Conservation (phyloP, 2,329 filamentous ascomycete species). For the Exophiala phaeomuriformis region DNA sequence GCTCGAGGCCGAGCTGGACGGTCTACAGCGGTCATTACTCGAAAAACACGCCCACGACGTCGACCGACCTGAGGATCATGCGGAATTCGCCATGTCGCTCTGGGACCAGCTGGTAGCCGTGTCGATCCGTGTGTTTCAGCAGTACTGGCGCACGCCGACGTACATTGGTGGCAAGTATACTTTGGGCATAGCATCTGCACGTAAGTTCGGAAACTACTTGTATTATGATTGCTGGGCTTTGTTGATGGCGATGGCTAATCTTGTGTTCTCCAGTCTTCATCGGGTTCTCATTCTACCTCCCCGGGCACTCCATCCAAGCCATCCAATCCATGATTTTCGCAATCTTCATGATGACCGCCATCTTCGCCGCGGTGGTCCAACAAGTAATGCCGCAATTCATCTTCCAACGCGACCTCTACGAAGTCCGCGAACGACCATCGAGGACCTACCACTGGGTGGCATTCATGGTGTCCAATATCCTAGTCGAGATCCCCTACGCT, state of each 20-base stretch:
- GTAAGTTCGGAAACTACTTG: background rate
- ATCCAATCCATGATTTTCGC: conserved; percentile 71
- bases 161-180: conserved; percentile 56
- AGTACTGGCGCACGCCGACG: conserved; percentile 92
- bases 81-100: conserved; percentile 71
- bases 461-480: conserved; percentile 60
- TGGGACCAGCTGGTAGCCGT: conserved; percentile 58
- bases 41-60: background rate
- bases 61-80: background rate
- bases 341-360: conserved; percentile 56
- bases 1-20: conserved; percentile 52
- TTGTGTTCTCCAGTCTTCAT: conserved; percentile 45
- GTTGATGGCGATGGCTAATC: background rate
- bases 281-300: conserved; percentile 57
- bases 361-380: conserved; percentile 50
- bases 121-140: conserved; percentile 68
- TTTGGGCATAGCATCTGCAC: conserved; percentile 1
- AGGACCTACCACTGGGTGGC: conserved; percentile 69
- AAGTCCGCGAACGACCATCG: conserved; percentile 59
- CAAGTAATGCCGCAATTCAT: conserved; percentile 62
- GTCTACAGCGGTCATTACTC: conserved; percentile 34
- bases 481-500: conserved; percentile 62
- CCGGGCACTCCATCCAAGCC: conserved; percentile 56
- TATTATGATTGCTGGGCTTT: background rate
- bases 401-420: conserved; percentile 61